A percentile compares a stretch with the other conserved stretches of the same genome.
Conservation (phyloP, 108 stramenopile genomes). For the Nitzschia inconspicua region DNA sequence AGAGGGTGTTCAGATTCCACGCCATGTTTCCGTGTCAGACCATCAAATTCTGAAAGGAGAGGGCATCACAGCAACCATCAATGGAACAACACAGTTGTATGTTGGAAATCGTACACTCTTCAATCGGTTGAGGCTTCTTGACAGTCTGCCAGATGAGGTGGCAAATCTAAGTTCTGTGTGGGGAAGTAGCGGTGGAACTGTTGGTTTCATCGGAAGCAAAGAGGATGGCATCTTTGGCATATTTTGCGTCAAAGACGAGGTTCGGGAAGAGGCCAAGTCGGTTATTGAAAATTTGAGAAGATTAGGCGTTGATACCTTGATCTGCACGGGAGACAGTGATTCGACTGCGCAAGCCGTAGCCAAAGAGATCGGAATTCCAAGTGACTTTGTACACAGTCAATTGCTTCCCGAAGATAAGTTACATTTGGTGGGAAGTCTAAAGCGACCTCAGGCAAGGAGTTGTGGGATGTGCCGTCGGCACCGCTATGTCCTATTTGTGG, state of each 20-base stretch:
- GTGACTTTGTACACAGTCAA: conserved; percentile 47
- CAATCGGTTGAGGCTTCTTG: conserved; percentile 56
- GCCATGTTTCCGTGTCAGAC: conserved; percentile 29
- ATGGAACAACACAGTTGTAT: conserved; percentile 44
- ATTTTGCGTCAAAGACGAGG: conserved; percentile 71
- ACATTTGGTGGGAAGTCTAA: conserved; percentile 54
- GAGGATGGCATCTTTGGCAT: conserved; percentile 72
- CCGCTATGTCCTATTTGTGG: conserved; percentile 47
- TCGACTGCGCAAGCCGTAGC: conserved; percentile 90
- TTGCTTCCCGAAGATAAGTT: conserved; percentile 85
- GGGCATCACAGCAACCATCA: conserved; percentile 66
- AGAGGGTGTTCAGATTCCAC: conserved; percentile 51
- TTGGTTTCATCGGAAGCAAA: conserved; percentile 80
- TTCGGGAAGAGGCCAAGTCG: conserved; percentile 64
- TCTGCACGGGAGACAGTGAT: conserved; percentile 98
- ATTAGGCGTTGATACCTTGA: conserved; percentile 74
- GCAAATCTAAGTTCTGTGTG: conserved; percentile 37
- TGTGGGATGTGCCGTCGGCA: conserved; percentile 22
- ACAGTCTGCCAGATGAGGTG: conserved; percentile 24
- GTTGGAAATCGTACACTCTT: conserved; percentile 82
- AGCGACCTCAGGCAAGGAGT: conserved; percentile 22
- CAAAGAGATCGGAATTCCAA: conserved; percentile 61
- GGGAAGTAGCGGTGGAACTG: conserved; percentile 65
- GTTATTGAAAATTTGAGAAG: conserved; percentile 48
- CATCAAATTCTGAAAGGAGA: conserved; percentile 83